Conservation (phyloP, 2,329 filamentous ascomycete genomes). For the Aspergillus sp. region DNA sequence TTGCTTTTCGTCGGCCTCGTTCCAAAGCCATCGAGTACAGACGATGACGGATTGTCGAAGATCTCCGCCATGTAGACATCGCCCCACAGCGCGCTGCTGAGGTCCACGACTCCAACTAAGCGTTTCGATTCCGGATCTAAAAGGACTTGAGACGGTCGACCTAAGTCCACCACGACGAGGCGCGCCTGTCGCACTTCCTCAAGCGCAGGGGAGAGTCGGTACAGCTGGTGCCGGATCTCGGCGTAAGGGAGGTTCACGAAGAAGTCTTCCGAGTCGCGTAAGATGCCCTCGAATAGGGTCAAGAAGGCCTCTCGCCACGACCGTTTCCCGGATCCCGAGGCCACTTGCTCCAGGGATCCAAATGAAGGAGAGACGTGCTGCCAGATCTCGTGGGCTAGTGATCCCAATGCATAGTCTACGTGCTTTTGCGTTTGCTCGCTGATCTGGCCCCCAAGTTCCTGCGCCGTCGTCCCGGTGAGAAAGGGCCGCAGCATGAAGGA, state of each 20-base stretch:
- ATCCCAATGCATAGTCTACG: slow-evolving; percentile 38
- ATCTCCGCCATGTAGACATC: slow-evolving; percentile 56
- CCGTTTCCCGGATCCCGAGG: slow-evolving; percentile 43
- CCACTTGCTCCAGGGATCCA: slow-evolving; percentile 51
- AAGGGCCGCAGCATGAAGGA: slow-evolving; percentile 41
- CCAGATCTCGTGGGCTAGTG: slow-evolving; percentile 42
- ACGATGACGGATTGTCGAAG: slow-evolving; percentile 40
- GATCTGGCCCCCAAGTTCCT: slow-evolving; percentile 30
- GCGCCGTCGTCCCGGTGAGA: slow-evolving; percentile 33
- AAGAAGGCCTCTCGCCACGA: slow-evolving; percentile 57
- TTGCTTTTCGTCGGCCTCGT: slow-evolving; percentile 21
- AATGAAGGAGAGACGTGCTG: slow-evolving; percentile 50
- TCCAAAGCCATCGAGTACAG: slow-evolving; percentile 39
- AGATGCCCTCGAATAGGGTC: slow-evolving; percentile 50
- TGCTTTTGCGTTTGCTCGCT: slow-evolving; percentile 28
- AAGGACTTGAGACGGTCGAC: slow-evolving; percentile 51
- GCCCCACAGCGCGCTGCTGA: slow-evolving; percentile 56
- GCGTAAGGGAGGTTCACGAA: slow-evolving; percentile 58
- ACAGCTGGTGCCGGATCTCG: slow-evolving; percentile 52
- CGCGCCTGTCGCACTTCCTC: slow-evolving; percentile 52
- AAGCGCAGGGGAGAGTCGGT: slow-evolving; percentile 44
- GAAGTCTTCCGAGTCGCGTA: slow-evolving; percentile 60
- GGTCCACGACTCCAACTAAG: slow-evolving; percentile 53
- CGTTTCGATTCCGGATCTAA: slow-evolving; percentile 50
- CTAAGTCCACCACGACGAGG: slow-evolving; percentile 53